These are phyloP conservation scores for Debaryomyces hansenii DNA, from an alignment of 805 yeast species.

Conservation along the genomic window DNA sequence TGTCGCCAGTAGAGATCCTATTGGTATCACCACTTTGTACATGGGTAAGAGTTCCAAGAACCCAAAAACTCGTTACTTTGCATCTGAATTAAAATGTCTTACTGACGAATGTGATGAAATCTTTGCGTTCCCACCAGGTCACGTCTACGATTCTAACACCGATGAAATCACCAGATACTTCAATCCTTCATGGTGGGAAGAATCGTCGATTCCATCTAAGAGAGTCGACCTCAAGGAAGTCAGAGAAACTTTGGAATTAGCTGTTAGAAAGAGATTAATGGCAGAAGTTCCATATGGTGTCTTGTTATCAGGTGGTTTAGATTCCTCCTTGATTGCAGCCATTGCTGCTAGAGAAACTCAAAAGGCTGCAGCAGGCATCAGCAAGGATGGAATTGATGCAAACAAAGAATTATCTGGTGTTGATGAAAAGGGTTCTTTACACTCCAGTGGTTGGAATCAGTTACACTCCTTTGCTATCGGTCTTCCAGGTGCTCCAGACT, in stretches of 20 bases:
- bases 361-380: conserved; percentile 55
- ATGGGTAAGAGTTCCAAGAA: conserved; percentile 76
- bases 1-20: conserved; percentile 97
- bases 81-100: conserved; percentile 92
- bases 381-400: conserved; percentile 55
- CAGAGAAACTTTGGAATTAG: conserved; percentile 82
- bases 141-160: conserved; percentile 88
- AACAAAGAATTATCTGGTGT: conserved; percentile 83
- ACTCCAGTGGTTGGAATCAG: conserved; percentile 72
- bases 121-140: conserved; percentile 97
- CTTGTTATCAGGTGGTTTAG: conserved; percentile 94
- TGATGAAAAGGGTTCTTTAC: conserved; percentile 83
- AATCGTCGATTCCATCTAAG: conserved; percentile 64
- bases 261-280: conserved; percentile 99
- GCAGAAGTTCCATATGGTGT: conserved; percentile 99
- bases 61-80: conserved; percentile 83
- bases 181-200: conserved; percentile 96
- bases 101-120: conserved; percentile 93
- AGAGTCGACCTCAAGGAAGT: conserved; percentile 72
- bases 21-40: conserved; percentile 94
- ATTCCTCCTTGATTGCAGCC: conserved; percentile 92
- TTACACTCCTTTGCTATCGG: conserved; percentile 97
- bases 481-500: conserved; percentile 96
- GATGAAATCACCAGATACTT: conserved; percentile 85
- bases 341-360: conserved; percentile 96